These are phyloP conservation scores for Nidularia sp. DNA, from an alignment of 768 basidiomycete genomes.

Conservation along the genomic window DNA sequence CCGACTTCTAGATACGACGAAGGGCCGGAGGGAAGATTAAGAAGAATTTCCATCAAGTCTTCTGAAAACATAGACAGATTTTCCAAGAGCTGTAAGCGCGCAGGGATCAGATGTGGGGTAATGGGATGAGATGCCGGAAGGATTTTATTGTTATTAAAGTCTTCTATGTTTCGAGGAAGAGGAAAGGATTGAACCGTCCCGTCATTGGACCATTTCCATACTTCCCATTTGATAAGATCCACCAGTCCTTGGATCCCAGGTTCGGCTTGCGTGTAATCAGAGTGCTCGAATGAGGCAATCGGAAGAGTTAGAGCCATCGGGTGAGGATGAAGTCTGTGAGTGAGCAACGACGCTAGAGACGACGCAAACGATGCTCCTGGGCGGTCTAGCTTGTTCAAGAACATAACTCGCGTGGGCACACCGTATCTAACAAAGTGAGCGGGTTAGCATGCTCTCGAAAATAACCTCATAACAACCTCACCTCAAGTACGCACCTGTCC, in stretches of 20 bases:
- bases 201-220: slow-evolving; percentile 69
- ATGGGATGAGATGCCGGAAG: slow-evolving; percentile 65
- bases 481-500: slow-evolving; percentile 57
- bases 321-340: slow-evolving; percentile 72
- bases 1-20: slow-evolving; percentile 66
- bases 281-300: slow-evolving; percentile 68
- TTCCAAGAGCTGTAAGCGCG: slow-evolving; percentile 71
- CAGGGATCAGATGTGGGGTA: slow-evolving; percentile 57
- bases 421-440: slow-evolving; percentile 49
- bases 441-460: background rate
- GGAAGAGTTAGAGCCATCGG: slow-evolving; percentile 72
- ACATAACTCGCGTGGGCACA: slow-evolving; percentile 75
- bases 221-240: slow-evolving; percentile 79
- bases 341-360: slow-evolving; percentile 68
- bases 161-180: slow-evolving; percentile 50
- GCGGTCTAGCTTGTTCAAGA: slow-evolving; percentile 86
- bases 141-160: slow-evolving; percentile 33
- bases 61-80: slow-evolving; percentile 79
- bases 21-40: slow-evolving; percentile 50
- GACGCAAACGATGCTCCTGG: slow-evolving; percentile 77
- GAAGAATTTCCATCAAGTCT: slow-evolving; percentile 69
- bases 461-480: slow-evolving; percentile 16
- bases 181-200: slow-evolving; percentile 37
- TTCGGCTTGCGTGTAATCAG: slow-evolving; percentile 66
- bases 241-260: slow-evolving; percentile 84